Base-by-base conservation (phyloP, 2,329 filamentous ascomycete species). In the Dendryphion nanum region DNA sequence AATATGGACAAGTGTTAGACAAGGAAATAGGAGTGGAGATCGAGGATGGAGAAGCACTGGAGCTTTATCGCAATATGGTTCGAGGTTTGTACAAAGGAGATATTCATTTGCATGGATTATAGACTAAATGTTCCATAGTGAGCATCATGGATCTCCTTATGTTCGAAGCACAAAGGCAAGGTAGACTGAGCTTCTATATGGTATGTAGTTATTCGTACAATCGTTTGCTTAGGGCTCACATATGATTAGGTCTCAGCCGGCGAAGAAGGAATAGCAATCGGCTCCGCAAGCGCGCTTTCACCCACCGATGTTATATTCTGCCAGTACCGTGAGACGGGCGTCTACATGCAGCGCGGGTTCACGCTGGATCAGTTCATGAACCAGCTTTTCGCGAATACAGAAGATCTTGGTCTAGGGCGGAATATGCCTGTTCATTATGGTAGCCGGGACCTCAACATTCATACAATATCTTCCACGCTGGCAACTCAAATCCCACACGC, bases 371-470 rank as follows among this genome's bases (percentile, higher is more conserved):
- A 97, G 42, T 97, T 97, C 59, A 97, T 98, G 93, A 85, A 81
- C 53, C 93, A 98, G 64, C 71, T 98, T 6, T 96, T 97, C 69
- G 82, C 90, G 15, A 97, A 95, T 60, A 78, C 73, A 38, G 79
- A 88, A 47, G 93, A 98, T 54, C 67, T 75, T 1, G 90, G 91
- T 1, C 78, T 76, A 43, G 93, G 90, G 2, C 81, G 91, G 46
- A 97, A 95, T 57, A 98, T 98, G 93, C 93, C 93, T 1, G 87
- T 97, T 12, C 93, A 98, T 68, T 98, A 97, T 58, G 90, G 90
- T 32, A 89, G 85, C 64, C 80, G 76, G 40, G 82, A 87, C 47
- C 73, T 94, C 40, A 89, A 95, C 53, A 89, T 95, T 57, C 87
- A 94, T 64, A 90, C 89, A 4, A 86, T 95, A 35, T 87, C 86